Evolutionary conservation across 2,329 filamentous ascomycete species (phyloP).

Genomic region (Xylariaceae sp.): DNA sequence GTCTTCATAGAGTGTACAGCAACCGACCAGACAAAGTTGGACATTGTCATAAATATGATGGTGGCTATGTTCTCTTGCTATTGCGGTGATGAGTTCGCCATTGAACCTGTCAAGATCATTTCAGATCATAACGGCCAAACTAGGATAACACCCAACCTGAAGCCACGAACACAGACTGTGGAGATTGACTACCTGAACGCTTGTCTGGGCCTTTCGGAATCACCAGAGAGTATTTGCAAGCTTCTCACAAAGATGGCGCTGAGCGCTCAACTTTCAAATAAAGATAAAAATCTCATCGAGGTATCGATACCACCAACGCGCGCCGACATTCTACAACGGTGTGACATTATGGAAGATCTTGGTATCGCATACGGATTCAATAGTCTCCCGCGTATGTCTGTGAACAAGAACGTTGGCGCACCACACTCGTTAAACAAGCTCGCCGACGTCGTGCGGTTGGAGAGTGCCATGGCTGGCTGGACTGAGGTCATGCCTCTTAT

Average conservation of each 20-base stretch:
- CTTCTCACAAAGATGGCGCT: slow-evolving; percentile 88
- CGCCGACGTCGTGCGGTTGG: slow-evolving; percentile 80
- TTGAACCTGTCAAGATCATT: slow-evolving; percentile 89
- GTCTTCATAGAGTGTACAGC: slow-evolving; percentile 97
- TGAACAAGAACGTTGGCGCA: slow-evolving; percentile 81
- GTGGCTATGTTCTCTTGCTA: slow-evolving; percentile 97
- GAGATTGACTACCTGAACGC: slow-evolving; percentile 92
- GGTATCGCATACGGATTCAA: slow-evolving; percentile 98
- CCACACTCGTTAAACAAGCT: slow-evolving; percentile 93
- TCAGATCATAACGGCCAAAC: slow-evolving; percentile 87
- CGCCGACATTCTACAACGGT: slow-evolving; percentile 92
- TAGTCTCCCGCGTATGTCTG: slow-evolving; percentile 81
- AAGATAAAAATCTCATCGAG: slow-evolving; percentile 67
- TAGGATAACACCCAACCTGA: slow-evolving; percentile 74
- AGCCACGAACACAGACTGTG: slow-evolving; percentile 71
- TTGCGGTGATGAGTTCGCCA: slow-evolving; percentile 80
- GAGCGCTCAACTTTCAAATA: slow-evolving; percentile 68
- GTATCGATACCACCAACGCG: slow-evolving; percentile 83
- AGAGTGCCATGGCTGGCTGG: slow-evolving; percentile 94
- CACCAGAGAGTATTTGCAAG: slow-evolving; percentile 70
- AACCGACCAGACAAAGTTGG: slow-evolving; percentile 91
- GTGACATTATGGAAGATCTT: slow-evolving; percentile 97
- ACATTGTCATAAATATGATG: slow-evolving; percentile 92
- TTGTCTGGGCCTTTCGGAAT: slow-evolving; percentile 78
- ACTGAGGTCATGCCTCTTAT: slow-evolving; percentile 94